Evolutionary conservation across 495 filamentous ascomycete species (phyloP).

Genomic region (Immersiella caudata): DNA sequence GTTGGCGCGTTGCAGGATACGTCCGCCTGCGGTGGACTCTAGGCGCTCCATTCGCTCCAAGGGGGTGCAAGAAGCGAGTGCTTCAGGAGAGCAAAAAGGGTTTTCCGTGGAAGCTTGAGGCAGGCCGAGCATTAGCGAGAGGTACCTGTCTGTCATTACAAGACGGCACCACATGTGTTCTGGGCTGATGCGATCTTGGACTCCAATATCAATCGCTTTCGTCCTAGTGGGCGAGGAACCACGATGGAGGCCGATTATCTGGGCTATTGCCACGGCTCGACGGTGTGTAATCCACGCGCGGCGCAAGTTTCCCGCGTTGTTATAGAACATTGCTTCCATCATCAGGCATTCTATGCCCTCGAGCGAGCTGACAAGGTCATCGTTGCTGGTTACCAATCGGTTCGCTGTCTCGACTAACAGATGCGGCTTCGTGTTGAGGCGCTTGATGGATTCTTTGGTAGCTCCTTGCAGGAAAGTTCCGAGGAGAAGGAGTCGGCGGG

Average conservation of each 20-base stretch:
- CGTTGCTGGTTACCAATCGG: slow-evolving; percentile 48
- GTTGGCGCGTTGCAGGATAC: slow-evolving; percentile 41
- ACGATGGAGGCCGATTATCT: slow-evolving; percentile 51
- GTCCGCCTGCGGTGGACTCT: slow-evolving; percentile 29
- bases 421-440: slow-evolving; percentile 22
- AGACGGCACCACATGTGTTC: slow-evolving; percentile 42
- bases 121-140: slow-evolving; percentile 37
- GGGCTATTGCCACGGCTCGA: slow-evolving; percentile 46
- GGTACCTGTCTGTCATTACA: slow-evolving; percentile 33
- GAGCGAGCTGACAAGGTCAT: slow-evolving; percentile 47
- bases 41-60: slow-evolving; percentile 39
- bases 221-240: slow-evolving; percentile 17
- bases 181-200: slow-evolving; percentile 16
- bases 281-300: slow-evolving; percentile 47
- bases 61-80: slow-evolving; percentile 26
- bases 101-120: slow-evolving; percentile 31
- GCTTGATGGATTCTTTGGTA: slow-evolving; percentile 15
- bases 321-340: slow-evolving; percentile 50
- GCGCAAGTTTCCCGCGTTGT: slow-evolving; percentile 50
- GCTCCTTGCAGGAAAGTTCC: slow-evolving; percentile 43
- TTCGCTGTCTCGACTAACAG: slow-evolving; percentile 46
- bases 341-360: slow-evolving; percentile 56
- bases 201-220: slow-evolving; percentile 19
- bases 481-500: slow-evolving; percentile 47
- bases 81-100: slow-evolving; percentile 23